Conservation (phyloP, 2,329 filamentous ascomycete genomes). For the Leptographium flavum region DNA sequence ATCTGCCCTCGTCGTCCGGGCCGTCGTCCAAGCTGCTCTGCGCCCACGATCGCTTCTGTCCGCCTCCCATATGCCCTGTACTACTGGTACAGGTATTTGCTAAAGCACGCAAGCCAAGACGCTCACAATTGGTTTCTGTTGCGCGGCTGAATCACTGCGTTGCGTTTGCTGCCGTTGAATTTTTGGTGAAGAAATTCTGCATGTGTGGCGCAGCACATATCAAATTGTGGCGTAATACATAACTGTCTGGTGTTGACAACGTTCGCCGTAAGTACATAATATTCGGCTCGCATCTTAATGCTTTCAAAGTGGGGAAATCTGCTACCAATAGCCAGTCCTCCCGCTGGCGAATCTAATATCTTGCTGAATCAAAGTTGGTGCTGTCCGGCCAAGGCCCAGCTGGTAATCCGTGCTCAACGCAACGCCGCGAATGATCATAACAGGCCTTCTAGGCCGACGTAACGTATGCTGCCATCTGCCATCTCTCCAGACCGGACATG, state of each 20-base stretch:
- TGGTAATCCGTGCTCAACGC: neutral
- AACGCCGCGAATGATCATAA: neutral
- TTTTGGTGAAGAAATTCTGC: neutral
- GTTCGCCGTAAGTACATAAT: too few relatives aligned
- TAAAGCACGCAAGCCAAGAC: too few relatives aligned
- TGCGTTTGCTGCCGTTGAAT: neutral
- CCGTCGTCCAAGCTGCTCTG: slow-evolving; percentile 6
- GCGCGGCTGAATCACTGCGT: too few relatives aligned
- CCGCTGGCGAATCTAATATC: neutral
- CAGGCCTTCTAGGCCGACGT: neutral
- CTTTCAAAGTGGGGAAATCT: neutral
- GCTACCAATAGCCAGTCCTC: neutral
- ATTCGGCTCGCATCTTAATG: too few relatives aligned
- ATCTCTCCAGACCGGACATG: neutral
- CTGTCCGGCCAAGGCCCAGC: neutral
- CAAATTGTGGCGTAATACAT: slow-evolving; percentile 2
- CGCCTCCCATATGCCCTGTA: slow-evolving; percentile 5
- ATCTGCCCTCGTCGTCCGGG: neutral
- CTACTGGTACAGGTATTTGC: neutral
- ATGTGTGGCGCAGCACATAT: slow-evolving; percentile 2
- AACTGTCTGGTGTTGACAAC: too few relatives aligned
- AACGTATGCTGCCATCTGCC: neutral
- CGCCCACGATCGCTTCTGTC: slow-evolving; percentile 10
- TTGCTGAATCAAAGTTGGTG: neutral
- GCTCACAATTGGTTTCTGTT: too few relatives aligned